A percentile compares a stretch with the other conserved stretches of the same genome.
phyloP scores from a whole-genome alignment of 1,284 basidiomycete genomes.

The Cyathus pygmaeus region DNA sequence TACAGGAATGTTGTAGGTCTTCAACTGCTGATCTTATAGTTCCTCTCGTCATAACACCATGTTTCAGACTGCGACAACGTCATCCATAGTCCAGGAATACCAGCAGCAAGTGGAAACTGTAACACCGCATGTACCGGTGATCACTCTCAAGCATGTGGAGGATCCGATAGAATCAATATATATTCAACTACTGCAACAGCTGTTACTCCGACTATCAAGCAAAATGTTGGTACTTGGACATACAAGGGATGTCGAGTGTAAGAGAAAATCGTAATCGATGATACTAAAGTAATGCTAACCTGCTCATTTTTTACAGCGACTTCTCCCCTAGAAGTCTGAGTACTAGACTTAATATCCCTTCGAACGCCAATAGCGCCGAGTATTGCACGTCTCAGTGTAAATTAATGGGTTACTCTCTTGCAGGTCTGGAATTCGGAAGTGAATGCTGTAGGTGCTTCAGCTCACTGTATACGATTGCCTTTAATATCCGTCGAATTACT shows the following conservation, averaged over 20 bases:
- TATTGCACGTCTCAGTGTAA: conserved; percentile 5
- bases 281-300: background rate
- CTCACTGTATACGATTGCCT: background rate
- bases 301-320: background rate
- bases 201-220: conserved; percentile 3
- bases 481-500: background rate
- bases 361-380: background rate
- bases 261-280: background rate
- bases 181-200: background rate
- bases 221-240: conserved; percentile 4
- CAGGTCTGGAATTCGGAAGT: conserved; percentile 6
- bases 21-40: background rate
- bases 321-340: background rate
- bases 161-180: conserved; percentile 4
- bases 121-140: conserved; percentile 4
- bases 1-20: conserved; percentile 1
- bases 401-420: conserved; percentile 1
- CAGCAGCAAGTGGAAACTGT: background rate
- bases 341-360: background rate
- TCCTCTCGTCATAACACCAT: background rate
- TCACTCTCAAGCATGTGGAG: conserved; percentile 2
- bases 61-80: conserved; percentile 6
- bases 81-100: background rate
- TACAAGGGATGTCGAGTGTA: conserved; percentile 8
- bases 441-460: conserved; percentile 7